Conservation (phyloP, 2,329 filamentous ascomycete genomes). For the Aureobasidium sp. region DNA sequence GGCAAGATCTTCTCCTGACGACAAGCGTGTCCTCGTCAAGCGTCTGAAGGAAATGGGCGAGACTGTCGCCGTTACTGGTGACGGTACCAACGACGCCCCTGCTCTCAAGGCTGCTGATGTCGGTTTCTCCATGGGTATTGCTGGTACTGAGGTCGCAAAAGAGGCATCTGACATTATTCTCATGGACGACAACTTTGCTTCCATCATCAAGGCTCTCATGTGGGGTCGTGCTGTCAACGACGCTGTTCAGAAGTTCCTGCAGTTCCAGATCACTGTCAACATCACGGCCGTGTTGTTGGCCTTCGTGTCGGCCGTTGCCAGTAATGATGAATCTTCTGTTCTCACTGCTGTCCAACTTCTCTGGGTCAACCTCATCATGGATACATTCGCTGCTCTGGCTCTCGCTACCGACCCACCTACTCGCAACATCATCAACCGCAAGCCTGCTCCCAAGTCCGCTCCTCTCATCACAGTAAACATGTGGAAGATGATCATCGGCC, state of each 20-base stretch:
- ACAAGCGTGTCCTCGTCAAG: slow-evolving; percentile 58
- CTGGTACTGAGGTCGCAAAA: slow-evolving; percentile 56
- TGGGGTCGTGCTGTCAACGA: slow-evolving; percentile 53
- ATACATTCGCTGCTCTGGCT: slow-evolving; percentile 82
- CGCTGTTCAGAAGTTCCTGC: slow-evolving; percentile 47
- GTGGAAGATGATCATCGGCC: slow-evolving; percentile 99
- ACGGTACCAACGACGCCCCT: slow-evolving; percentile 58
- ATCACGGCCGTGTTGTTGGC: slow-evolving; percentile 82
- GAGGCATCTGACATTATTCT: slow-evolving; percentile 54
- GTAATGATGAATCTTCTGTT: slow-evolving; percentile 59
- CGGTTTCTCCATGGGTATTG: slow-evolving; percentile 59
- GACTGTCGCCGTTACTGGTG: slow-evolving; percentile 58
- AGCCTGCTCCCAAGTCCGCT: slow-evolving; percentile 66
- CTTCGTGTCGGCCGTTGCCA: slow-evolving; percentile 78
- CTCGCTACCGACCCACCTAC: slow-evolving; percentile 83
- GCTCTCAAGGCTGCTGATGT: slow-evolving; percentile 59
- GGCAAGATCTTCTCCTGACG: slow-evolving; percentile 60
- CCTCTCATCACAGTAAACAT: slow-evolving; percentile 79
- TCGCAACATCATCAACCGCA: slow-evolving; percentile 69
- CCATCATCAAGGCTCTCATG: slow-evolving; percentile 53
- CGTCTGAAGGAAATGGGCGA: slow-evolving; percentile 56
- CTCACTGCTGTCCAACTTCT: slow-evolving; percentile 84
- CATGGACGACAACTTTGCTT: slow-evolving; percentile 55
- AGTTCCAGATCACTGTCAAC: slow-evolving; percentile 80
- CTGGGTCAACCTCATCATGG: slow-evolving; percentile 98